Evolutionary conservation across 1,284 basidiomycete genomes (phyloP).

Genomic region (Irpex sp.): DNA sequence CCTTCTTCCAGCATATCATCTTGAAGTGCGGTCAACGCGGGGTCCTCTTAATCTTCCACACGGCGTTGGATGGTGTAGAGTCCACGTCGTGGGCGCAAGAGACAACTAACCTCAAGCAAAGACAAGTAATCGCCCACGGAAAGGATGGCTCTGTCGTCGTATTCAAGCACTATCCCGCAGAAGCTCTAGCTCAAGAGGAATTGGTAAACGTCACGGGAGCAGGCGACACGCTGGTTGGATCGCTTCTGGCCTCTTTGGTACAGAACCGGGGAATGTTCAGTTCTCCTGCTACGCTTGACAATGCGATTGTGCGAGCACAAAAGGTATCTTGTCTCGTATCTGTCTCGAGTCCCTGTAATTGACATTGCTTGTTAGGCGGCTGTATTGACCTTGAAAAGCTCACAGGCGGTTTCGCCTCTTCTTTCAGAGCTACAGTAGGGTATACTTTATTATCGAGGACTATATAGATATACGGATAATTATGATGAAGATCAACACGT

Average conservation of each 20-base stretch:
- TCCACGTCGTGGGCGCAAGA: conserved; percentile 44
- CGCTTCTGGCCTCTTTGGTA: conserved; percentile 57
- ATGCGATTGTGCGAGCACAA: conserved; percentile 51
- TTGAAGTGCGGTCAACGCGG: conserved; percentile 80
- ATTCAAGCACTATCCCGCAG: conserved; percentile 69
- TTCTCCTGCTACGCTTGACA: conserved; percentile 35
- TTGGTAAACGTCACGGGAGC: conserved; percentile 84
- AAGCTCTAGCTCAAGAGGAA: conserved; percentile 36
- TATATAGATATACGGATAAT: no score
- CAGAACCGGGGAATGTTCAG: conserved; percentile 42
- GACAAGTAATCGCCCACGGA: conserved; percentile 52
- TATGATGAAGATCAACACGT: not conserved
- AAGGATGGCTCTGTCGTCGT: conserved; percentile 46
- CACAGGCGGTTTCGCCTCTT: conserved; percentile 65
- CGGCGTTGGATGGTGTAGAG: conserved; percentile 35
- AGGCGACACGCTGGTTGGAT: conserved; percentile 85
- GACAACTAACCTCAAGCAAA: conserved; percentile 41
- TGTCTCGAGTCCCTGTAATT: not conserved
- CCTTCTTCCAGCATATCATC: conserved; percentile 77
- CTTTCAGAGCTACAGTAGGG: conserved; percentile 26
- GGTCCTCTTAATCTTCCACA: conserved; percentile 58
- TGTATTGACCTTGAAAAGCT: conserved; percentile 56
- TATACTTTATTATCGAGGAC: no score
- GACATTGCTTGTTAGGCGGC: conserved; percentile 42
- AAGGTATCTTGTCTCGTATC: conserved; percentile 1